These are phyloP conservation scores for Pseudocercospora pini-densiflorae DNA, from an alignment of 2,329 filamentous ascomycete genomes.

Conservation along the genomic window DNA sequence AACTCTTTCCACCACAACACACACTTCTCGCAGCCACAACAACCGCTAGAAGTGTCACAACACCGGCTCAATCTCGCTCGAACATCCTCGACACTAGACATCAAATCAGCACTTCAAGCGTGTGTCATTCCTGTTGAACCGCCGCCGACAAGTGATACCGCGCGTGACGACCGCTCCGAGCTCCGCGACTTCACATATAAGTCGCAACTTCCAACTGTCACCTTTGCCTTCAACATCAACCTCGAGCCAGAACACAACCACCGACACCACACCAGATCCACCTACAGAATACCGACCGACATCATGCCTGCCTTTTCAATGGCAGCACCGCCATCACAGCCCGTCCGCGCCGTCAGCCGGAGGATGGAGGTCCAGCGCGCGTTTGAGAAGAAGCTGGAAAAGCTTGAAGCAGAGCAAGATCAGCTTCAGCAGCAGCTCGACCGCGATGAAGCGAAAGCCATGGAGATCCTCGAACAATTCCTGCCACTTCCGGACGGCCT, in stretches of 20 bases:
- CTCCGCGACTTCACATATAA: not conserved
- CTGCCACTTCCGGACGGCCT: constrained; percentile 1
- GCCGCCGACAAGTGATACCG: not conserved
- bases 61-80: not conserved
- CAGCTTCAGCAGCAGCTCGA: not conserved
- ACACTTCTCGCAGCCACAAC: not conserved
- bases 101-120: not conserved
- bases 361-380: not conserved
- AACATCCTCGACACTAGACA: not conserved
- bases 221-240: not conserved
- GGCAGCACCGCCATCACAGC: not conserved
- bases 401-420: not conserved
- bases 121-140: not conserved
- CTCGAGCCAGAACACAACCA: not conserved
- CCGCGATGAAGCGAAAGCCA: not conserved
- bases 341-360: not conserved
- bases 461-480: constrained; percentile 4
- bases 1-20: not conserved
- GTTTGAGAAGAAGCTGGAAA: not conserved
- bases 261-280: not conserved
- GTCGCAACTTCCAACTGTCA: not conserved
- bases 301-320: constrained; percentile 8
- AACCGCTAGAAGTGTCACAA: not conserved
- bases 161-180: not conserved
- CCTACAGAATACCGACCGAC: not conserved